These are phyloP conservation scores for Amoeboaphelidium protococcarum DNA, from an alignment of 371 early-diverging fungal species.

Conservation along the genomic window DNA sequence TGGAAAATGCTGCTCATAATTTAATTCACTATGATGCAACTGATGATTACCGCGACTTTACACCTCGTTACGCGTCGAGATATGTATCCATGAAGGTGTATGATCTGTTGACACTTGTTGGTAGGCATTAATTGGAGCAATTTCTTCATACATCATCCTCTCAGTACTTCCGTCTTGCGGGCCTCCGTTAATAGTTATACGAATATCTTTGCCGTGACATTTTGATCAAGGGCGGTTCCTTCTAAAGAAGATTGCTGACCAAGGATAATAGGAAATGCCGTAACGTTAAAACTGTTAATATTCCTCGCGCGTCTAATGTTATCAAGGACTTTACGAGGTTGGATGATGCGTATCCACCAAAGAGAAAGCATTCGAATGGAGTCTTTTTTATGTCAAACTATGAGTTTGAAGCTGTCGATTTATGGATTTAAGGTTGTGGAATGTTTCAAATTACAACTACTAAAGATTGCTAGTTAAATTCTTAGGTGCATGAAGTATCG, in stretches of 20 bases:
- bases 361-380: not conserved
- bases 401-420: not conserved
- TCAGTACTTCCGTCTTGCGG: too few species aligned
- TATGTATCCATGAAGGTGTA: not conserved
- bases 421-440: not conserved
- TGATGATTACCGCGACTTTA: not conserved
- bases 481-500: not conserved
- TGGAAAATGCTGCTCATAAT: not conserved
- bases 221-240: not conserved
- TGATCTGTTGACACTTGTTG: not conserved
- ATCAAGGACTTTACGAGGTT: not conserved
- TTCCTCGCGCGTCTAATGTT: not conserved
- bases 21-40: not conserved
- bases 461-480: not conserved
- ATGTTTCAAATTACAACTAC: not conserved
- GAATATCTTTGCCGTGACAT: not conserved
- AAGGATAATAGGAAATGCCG: not conserved
- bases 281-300: not conserved
- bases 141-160: not conserved
- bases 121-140: not conserved
- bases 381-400: not conserved
- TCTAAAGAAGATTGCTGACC: not conserved
- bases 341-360: not conserved
- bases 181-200: not conserved
- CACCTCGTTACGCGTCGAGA: not conserved